A percentile compares a stretch with the other conserved stretches of the same genome.
phyloP scores from a whole-genome alignment of 768 basidiomycete species.

The Hericium rajendrae region DNA sequence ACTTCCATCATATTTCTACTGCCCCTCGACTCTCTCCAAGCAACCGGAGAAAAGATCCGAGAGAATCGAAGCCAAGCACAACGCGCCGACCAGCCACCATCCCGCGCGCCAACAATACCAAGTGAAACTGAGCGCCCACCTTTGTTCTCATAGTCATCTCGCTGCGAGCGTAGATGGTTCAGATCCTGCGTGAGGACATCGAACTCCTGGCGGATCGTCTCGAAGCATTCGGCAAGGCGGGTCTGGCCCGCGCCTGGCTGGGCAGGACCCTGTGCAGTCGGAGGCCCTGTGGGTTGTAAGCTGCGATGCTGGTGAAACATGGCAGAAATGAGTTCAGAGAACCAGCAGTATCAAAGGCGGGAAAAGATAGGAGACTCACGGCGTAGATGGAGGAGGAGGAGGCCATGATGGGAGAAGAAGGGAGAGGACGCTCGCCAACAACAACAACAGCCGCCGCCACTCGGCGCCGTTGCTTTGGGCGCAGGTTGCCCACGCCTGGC shows the following conservation, averaged over 20 bases:
- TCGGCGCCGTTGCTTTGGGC: too few species aligned
- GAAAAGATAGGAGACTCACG: constrained; percentile 10
- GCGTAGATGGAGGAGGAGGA: constrained; percentile 23
- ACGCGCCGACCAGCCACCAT: too few species aligned
- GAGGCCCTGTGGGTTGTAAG: constrained; percentile 31
- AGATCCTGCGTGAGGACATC: constrained; percentile 66
- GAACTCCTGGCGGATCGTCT: constrained; percentile 76
- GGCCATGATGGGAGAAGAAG: constrained; percentile 10
- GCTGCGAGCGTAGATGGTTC: constrained; percentile 55
- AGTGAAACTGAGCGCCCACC: constrained; percentile 36
- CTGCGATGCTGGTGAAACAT: constrained; percentile 26
- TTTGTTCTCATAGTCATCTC: constrained; percentile 87
- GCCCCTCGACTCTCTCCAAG: too few species aligned
- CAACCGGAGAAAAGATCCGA: too few species aligned
- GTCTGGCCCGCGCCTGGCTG: constrained; percentile 19
- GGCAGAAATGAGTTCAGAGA: background rate
- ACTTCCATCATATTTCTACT: too few species aligned
- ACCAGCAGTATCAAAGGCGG: background rate
- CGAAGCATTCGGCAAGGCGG: constrained; percentile 70
- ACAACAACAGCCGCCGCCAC: too few species aligned
- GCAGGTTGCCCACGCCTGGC: too few species aligned
- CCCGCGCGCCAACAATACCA: background rate
- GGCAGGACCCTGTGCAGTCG: constrained; percentile 22
- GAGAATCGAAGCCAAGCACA: too few species aligned
- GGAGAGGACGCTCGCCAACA: background rate